Evolutionary conservation across 306 rosid genomes (phyloP).

Genomic region (Castanea crenata): DNA sequence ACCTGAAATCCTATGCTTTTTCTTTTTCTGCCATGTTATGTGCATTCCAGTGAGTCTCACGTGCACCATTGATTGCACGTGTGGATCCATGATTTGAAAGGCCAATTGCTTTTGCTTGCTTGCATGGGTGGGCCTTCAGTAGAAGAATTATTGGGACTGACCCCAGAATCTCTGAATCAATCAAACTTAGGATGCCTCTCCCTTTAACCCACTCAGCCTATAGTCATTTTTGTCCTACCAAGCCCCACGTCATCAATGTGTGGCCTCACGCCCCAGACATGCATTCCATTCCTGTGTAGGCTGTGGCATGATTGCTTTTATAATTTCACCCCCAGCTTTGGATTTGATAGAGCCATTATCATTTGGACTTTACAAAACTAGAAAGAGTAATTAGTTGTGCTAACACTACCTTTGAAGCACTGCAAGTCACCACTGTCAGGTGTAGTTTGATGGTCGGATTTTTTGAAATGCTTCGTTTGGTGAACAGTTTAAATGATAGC

Average conservation of each 20-base stretch:
- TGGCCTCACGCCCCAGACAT: too few species aligned
- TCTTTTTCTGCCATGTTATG: constrained; percentile 3
- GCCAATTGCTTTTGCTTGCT: constrained; percentile 22
- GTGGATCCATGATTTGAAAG: constrained; percentile 21
- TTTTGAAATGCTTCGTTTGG: too few species aligned
- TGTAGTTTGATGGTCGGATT: too few species aligned
- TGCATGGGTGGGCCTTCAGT: constrained; percentile 28
- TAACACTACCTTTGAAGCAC: too few species aligned
- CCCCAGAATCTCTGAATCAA: neutral
- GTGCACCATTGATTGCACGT: constrained; percentile 58
- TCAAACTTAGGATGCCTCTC: constrained; percentile 27
- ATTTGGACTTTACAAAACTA: too few species aligned
- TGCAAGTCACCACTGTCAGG: too few species aligned
- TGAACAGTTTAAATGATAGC: too few species aligned
- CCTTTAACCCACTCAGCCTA: neutral
- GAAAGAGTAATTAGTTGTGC: too few species aligned
- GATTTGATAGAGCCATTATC: too few species aligned
- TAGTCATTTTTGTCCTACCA: neutral
- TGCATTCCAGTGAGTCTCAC: constrained; percentile 34
- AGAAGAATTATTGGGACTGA: constrained; percentile 39
- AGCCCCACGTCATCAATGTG: neutral
- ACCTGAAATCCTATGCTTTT: neutral
- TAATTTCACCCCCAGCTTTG: too few species aligned
- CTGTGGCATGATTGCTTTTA: too few species aligned
- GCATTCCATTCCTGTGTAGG: neutral